Base-by-base conservation (phyloP, 1,139 yeast genomes). In the Petasospora fabianii region DNA sequence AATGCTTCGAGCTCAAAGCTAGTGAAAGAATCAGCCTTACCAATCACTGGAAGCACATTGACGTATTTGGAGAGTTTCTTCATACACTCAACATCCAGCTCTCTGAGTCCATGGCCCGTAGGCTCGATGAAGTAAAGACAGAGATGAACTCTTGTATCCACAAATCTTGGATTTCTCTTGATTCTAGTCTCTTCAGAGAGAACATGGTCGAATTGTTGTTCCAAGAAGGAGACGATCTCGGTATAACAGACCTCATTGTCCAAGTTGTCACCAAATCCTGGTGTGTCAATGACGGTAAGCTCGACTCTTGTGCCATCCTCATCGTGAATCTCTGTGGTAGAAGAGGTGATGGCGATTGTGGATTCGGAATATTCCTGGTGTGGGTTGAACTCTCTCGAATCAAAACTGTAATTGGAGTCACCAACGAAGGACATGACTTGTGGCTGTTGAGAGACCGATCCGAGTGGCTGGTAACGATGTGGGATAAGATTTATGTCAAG, bases 151-250 rank as follows among this genome's bases (percentile, higher is more conserved):
- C 90, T 71, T 9, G 87, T 78, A 59, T 84, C 94, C 48, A 77
- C 79, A 52, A 84, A 84, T 41, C 88, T 64, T 22, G 94, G 94
- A 55, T 84, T 83, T 74, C 94, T 77, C 63, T 75, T 77, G 48
- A 84, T 77, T 51, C 86, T 68, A 2, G 88, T 81, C 56, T 84
- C 92, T 58, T 84, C 94, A 6, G 86, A 84, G 47, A 84, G 68
- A 6, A 82, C 85, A 48, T 75, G 73, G 59, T 83, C 90, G 61
- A 85, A 90, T 61, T 90, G 97, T 58, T 81, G 86, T 57, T 85
- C 92, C 50, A 92, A 68, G 59, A 80, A 90, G 44, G 75, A 76
- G 39, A 81, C 79, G 44, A 92, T 80, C 49, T 84, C 84, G 27
- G 69, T 70, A 56, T 85, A 84, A 58, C 87, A 74, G 44, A 68